These are phyloP conservation scores for Closterium sp. DNA, from an alignment of 139 green algal species.

Conservation along the genomic window DNA sequence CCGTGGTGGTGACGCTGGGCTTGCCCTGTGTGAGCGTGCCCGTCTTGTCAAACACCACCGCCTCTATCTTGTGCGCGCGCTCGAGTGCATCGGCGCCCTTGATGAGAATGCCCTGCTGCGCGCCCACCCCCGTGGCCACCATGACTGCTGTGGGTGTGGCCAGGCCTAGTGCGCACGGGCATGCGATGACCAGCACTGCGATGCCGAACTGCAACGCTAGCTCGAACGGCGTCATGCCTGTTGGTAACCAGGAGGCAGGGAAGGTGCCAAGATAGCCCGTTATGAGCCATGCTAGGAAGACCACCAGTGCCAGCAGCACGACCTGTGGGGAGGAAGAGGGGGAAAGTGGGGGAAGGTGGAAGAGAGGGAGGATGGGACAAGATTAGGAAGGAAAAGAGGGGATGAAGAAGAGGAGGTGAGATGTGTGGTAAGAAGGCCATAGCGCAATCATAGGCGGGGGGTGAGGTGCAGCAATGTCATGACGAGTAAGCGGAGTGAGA, in stretches of 20 bases:
- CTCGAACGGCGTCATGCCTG: conserved; percentile 72
- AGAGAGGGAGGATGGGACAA: neutral
- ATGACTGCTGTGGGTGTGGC: conserved; percentile 98
- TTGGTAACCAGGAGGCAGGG: conserved; percentile 75
- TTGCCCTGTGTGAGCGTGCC: conserved; percentile 85
- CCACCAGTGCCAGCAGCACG: conserved; percentile 72
- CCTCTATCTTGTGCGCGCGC: conserved; percentile 52
- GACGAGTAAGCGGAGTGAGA: neutral
- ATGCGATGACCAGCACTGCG: conserved; percentile 94
- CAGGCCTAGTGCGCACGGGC: conserved; percentile 89
- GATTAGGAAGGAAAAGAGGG: neutral
- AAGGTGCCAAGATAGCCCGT: conserved; percentile 55
- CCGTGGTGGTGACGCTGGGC: conserved; percentile 60
- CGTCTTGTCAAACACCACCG: conserved; percentile 96
- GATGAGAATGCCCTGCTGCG: conserved; percentile 88
- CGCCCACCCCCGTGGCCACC: conserved; percentile 89
- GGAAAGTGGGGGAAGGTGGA: neutral
- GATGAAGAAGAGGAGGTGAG: neutral
- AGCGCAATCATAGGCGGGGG: neutral
- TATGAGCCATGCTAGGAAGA: conserved; percentile 76
- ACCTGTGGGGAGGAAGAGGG: conserved; percentile 65
- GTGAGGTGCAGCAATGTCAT: too few relatives aligned
- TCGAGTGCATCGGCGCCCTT: conserved; percentile 85
- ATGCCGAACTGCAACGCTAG: conserved; percentile 94
- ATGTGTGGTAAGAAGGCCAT: neutral